Percentiles rank a stretch among this genome's conserved stretches.
Evolutionary conservation across 2,329 filamentous ascomycete genomes (phyloP).

Genomic region (Pseudopithomyces chartarum): DNA sequence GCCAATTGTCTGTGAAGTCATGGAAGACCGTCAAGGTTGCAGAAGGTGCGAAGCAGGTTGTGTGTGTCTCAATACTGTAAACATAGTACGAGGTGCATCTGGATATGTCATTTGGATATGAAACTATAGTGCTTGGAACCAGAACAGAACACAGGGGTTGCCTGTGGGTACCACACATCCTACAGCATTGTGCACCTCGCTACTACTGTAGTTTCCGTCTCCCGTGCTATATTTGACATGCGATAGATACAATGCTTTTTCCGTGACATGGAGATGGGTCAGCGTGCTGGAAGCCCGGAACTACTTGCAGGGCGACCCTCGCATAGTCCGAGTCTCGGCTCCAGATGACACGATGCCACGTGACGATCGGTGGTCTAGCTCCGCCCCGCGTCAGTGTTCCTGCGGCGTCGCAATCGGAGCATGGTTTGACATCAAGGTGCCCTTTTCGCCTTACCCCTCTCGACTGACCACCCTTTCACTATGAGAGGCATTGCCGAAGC

Average conservation of each 20-base stretch:
- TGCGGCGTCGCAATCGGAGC: slow-evolving; percentile 17
- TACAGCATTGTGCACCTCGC: not conserved
- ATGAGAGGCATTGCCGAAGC: slow-evolving; percentile 42
- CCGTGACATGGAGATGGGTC: not conserved
- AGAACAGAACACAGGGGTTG: not conserved
- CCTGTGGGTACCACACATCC: not conserved
- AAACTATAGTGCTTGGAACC: too few relatives aligned
- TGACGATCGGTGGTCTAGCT: not conserved
- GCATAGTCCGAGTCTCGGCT: not conserved
- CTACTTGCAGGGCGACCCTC: not conserved
- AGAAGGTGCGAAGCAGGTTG: not conserved
- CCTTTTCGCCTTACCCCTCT: slow-evolving; percentile 19
- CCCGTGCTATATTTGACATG: not conserved
- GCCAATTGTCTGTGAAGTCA: not conserved
- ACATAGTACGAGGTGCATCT: not conserved
- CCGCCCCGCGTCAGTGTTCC: slow-evolving; percentile 7
- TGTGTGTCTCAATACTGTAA: not conserved
- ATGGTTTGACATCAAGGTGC: slow-evolving; percentile 39
- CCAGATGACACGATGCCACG: slow-evolving; percentile 1
- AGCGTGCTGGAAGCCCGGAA: too few relatives aligned
- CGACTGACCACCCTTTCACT: slow-evolving; percentile 11
- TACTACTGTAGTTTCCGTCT: not conserved
- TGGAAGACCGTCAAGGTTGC: not conserved
- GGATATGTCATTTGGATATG: too few relatives aligned
- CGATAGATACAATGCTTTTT: not conserved